Conservation (phyloP, 73 alveolate species). For the Stentor coeruleus region DNA sequence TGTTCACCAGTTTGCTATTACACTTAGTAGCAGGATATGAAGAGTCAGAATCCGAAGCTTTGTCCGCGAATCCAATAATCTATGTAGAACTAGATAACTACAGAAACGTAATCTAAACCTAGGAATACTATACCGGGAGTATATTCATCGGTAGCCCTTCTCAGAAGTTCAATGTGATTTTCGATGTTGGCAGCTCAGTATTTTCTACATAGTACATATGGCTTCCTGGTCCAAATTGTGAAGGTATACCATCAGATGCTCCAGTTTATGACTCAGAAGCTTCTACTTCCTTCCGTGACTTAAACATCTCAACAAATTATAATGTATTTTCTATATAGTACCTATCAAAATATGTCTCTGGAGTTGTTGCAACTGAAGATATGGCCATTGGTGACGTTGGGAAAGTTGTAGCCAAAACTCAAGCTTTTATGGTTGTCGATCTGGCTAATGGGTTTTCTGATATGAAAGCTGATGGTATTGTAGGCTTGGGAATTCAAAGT, state of each 20-base stretch:
- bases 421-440: neutral
- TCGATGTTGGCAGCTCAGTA: conserved; percentile 21
- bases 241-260: neutral
- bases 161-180: neutral
- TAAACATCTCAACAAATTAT: neutral
- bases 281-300: neutral
- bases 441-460: neutral
- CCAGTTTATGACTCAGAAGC: neutral
- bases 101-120: neutral
- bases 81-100: neutral
- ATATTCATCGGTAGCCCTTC: neutral
- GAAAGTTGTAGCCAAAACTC: neutral
- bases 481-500: neutral
- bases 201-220: neutral
- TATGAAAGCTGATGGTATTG: conserved; percentile 8
- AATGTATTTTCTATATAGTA: neutral
- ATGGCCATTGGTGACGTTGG: neutral
- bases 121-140: conserved; percentile 11
- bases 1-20: neutral
- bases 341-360: neutral
- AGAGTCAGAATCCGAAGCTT: neutral
- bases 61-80: neutral
- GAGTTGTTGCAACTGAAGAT: neutral
- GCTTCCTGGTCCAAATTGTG: neutral
- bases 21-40: neutral